A percentile compares a stretch with the other conserved stretches of the same genome.
Conservation (phyloP, 257 asterid genomes). For the Rubia yunnanensis region DNA sequence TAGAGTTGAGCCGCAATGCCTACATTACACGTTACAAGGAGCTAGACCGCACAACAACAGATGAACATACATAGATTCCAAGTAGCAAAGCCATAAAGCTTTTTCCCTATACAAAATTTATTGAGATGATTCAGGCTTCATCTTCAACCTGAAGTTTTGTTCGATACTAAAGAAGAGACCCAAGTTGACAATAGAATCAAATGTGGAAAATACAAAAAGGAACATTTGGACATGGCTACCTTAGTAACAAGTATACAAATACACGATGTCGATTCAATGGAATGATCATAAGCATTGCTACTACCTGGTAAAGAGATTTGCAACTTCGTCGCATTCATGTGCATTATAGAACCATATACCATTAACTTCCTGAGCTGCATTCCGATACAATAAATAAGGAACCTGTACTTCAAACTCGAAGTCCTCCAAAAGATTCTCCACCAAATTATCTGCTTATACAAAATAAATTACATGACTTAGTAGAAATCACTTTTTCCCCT, state of each 20-base stretch:
- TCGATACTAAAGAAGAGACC: neutral
- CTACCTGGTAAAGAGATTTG: slow-evolving; percentile 72
- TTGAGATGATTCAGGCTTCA: neutral
- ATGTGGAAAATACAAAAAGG: neutral
- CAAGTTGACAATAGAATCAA: neutral
- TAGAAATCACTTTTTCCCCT: neutral
- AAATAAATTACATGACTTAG: neutral
- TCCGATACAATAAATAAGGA: slow-evolving; percentile 75
- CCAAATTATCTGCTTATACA: slow-evolving; percentile 61
- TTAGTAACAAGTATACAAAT: neutral
- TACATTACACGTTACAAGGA: neutral
- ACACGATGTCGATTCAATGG: neutral
- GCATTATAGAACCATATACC: slow-evolving; percentile 93
- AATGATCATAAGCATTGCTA: neutral
- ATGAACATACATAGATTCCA: neutral
- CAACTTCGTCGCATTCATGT: slow-evolving; percentile 78
- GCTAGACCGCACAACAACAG: neutral
- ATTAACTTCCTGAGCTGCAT: slow-evolving; percentile 77
- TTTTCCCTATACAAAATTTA: neutral
- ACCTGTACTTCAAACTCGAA: slow-evolving; percentile 80
- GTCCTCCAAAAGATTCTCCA: slow-evolving; percentile 82
- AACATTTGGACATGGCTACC: neutral
- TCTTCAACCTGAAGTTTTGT: neutral
- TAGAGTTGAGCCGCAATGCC: too few species aligned
- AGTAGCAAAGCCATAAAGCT: neutral